Evolutionary conservation across 1,139 yeast species (phyloP), one percentile per base, ranked within the genome.

Genomic region (Kodamaea alishanica): DNA sequence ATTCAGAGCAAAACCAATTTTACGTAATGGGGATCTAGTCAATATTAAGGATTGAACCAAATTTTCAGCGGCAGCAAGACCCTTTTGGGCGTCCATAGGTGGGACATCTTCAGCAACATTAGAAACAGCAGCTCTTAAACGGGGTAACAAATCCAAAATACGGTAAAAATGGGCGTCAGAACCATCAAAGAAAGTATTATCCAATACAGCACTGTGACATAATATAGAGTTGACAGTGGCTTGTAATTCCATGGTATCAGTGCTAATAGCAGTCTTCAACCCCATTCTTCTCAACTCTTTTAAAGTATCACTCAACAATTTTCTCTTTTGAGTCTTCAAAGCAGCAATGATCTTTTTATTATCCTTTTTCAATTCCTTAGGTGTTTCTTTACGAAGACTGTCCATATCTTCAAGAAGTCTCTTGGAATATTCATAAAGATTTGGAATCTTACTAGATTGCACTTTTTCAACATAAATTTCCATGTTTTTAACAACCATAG

Each of bases 21-120:
- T 57, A 5, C 54, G 47, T 34, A 82, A 48, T 4, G 82, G 77
- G 10, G 61, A 60, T 47, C 86, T 70, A 24, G 71, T 67, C 7
- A 72, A 69, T 28, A 77, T 72, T 50, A 77, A 63, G 7, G 72
- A 70, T 51, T 70, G 77, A 6, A 88, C 59, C 38, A 88, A 60
- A 56, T 87, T 84, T 51, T 92, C 97, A 6, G 80, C 68, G n/a
- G 82, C 81, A 2, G 92, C 88, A 50, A 88, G 65, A 31, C 89
- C 95, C 49, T 81, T 83, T 44, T 79, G 84, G 28, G 87, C 75
- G 55, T 86, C 95, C 2, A 76, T 69, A 20, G 74, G 73, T 2
- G 96, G 94, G 15, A 88, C 80, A 52, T 89, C 97, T 8, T 77
- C 84, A 11, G 80, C 73, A 11, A 81, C 78, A 27, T 71, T 68